Base-by-base conservation (phyloP, 2,329 filamentous ascomycete species). In the Ophiostoma sp. region DNA sequence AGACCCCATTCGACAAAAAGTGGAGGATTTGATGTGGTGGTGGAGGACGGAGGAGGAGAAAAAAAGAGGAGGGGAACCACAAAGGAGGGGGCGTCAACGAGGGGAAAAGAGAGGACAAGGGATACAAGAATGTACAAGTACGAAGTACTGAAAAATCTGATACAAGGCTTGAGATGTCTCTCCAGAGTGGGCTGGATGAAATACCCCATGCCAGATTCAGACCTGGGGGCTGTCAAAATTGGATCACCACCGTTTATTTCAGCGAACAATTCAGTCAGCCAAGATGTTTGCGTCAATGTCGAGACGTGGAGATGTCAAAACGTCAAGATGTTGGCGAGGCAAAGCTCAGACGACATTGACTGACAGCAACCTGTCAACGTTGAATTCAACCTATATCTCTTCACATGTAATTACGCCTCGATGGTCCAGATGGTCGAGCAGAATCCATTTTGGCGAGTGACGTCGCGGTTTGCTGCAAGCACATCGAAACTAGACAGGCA, bases 1-100 rank as follows among this genome's bases (percentile, higher is more conserved):
- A 68, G 64, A 50, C 64, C 63, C 64, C 64, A 25, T 68, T 50
- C 15, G 64, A 68, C 42, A n/a, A 50, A 50, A 50, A 50, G 39
- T 33, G 45, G 63, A 48, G 25, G 42, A 25, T 36, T 28, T 25
- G 25, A 36, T 36, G 33, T 36, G 33, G 33, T 22, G 19, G 57
- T 36, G 36, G 61, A 39, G 33, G 11, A 36, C 9, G 36, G 61
- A 45, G n/a, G 39, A 15, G 8, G 61, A 39, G 33, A n/a, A 28
- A 6, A 17, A 8, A 42, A 28, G 36, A 28, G 39, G 61, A 55
- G 25, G 61, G 4, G 22, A 19, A 42, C 28, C 9, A 42, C 19
- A 39, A 42, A 63, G 36, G 59, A 64, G 59, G 59, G 33, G 61
- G 61, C 55, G 55, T 57, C 33, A 28, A 45, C n/a, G n/a, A 63